Conservation (phyloP, 2,329 filamentous ascomycete genomes). For the Trichoderma sp. region DNA sequence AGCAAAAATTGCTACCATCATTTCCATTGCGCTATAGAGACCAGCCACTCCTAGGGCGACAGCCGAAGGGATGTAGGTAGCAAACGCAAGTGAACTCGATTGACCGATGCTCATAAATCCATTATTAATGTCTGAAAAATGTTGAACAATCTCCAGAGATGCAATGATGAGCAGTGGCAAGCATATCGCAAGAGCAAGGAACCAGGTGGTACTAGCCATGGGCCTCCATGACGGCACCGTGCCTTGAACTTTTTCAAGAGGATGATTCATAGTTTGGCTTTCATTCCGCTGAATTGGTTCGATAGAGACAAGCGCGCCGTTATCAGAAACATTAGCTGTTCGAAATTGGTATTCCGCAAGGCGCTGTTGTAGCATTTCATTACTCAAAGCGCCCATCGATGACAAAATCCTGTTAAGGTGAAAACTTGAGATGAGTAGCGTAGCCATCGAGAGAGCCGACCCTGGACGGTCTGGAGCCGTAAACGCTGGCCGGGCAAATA, state of each 20-base stretch:
- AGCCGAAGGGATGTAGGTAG: conserved; percentile 11
- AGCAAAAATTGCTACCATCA: conserved; percentile 1
- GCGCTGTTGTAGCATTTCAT: not conserved
- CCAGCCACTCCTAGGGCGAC: conserved; percentile 1
- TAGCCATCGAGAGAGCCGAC: not conserved
- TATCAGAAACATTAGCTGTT: not conserved
- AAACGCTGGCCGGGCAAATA: not conserved
- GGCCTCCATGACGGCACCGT: conserved; percentile 7
- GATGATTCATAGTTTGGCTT: not conserved
- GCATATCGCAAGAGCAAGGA: conserved; percentile 1
- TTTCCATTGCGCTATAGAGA: conserved; percentile 1
- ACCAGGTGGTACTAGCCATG: conserved; percentile 1
- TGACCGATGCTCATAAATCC: not conserved
- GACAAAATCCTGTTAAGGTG: not conserved
- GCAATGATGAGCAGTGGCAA: not conserved
- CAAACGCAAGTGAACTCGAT: not conserved
- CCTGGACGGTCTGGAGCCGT: not conserved
- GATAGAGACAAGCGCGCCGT: not conserved
- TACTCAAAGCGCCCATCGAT: not conserved
- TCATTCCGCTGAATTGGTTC: not conserved
- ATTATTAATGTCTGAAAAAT: not conserved
- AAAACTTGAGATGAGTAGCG: not conserved
- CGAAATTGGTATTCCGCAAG: conserved; percentile 2
- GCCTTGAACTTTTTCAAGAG: not conserved
- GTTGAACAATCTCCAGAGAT: conserved; percentile 1